Conservation (phyloP, 2,329 filamentous ascomycete species). For the Talaromyces islandicus region DNA sequence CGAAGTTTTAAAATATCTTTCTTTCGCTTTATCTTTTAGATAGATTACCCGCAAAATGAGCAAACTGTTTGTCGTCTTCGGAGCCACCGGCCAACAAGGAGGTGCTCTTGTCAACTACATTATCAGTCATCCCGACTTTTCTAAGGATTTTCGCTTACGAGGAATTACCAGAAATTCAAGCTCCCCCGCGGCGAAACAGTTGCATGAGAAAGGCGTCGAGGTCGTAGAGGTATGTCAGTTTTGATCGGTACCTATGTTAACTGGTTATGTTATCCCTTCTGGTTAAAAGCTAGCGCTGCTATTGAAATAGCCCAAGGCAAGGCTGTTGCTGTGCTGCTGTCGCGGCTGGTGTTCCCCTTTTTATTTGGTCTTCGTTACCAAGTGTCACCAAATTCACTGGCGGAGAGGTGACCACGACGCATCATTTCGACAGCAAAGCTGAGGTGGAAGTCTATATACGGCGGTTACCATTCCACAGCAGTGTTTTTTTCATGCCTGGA, state of each 20-base stretch:
- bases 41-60: constrained; percentile 13
- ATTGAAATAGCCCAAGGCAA: constrained; percentile 20
- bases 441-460: constrained; percentile 50
- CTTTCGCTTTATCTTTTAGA: too few relatives aligned
- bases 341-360: constrained; percentile 18
- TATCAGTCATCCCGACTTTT: constrained; percentile 38
- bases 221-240: constrained; percentile 23
- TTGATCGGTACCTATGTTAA: too few relatives aligned
- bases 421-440: constrained; percentile 55
- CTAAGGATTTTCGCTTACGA: constrained; percentile 46
- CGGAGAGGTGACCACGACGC: constrained; percentile 26
- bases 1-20: too few relatives aligned
- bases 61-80: constrained; percentile 47
- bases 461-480: constrained; percentile 40
- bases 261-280: not conserved
- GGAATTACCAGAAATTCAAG: constrained; percentile 49
- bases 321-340: constrained; percentile 21
- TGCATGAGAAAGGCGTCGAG: constrained; percentile 44
- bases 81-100: constrained; percentile 57
- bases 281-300: not conserved
- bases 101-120: constrained; percentile 47
- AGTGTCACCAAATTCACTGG: constrained; percentile 17
- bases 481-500: constrained; percentile 46
- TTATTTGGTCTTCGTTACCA: constrained; percentile 25
- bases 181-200: constrained; percentile 39